Base-by-base conservation (phyloP, 73 alveolate species). In the Paramecium sexaurelia region DNA sequence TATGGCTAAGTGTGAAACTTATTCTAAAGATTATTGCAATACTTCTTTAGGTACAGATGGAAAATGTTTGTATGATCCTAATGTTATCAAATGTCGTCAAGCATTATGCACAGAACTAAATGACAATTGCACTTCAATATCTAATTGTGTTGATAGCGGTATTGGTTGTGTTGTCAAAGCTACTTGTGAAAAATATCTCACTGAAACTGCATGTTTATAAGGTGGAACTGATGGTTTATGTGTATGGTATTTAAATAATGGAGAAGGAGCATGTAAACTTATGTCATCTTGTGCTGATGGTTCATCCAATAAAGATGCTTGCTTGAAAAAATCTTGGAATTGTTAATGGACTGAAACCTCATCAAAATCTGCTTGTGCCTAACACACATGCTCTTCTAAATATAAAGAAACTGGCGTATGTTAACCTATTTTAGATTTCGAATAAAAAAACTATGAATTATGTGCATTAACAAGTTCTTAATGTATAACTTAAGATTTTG, bases 151-250 rank as follows among this genome's bases (percentile, higher is more conserved):
- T 24, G 90, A 78, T 24, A 41, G 32, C 22, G 90, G 90, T 41
- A 20, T 41, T 5, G 71, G 71, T 1, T 78, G 90, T 78, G 90
- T 78, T 7, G 20, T 11, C 15, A 41, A 78, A 45, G 20, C 29
- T 1, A 78, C 41, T 13, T 78, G 90, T 43, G 22, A 29, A 10
- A 78, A 32, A 43, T 78, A 78, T 78, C 10, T 9, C 6, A 78
- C 90, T 11, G 75, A 27, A 26, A 39, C 19, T 22, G 55, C 73
- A 36, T 78, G 90, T 45, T 3, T 17, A 26, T 13, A 39, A 45
- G 90, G 90, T 11, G 90, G 90, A 20, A 41, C 75, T 40, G 90
- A 78, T 78, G 90, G 90, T 9, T 32, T 78, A 11, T 78, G 90
- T 78, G 71, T 78, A 26, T 78, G 90, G 90, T 40, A 56, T 37